A percentile compares a stretch with the other conserved stretches of the same genome.
Conservation (phyloP, 768 basidiomycete species). For the Boletus huronensis region DNA sequence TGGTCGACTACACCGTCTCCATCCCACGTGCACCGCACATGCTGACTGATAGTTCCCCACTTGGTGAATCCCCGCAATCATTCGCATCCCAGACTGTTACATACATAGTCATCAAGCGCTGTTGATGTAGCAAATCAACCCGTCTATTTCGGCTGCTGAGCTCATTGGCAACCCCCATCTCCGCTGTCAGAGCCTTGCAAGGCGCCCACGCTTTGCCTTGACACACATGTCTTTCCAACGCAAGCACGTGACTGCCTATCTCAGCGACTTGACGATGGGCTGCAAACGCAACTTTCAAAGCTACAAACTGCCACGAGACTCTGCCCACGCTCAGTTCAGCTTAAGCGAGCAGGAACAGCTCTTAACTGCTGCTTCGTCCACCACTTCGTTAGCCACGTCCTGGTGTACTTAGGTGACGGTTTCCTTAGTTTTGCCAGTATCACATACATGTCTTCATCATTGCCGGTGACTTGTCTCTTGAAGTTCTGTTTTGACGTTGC, state of each 20-base stretch:
- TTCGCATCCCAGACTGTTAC: neutral
- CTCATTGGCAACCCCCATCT: neutral
- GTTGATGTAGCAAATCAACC: neutral
- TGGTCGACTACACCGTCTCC: neutral
- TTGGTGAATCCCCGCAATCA: conserved; percentile 9
- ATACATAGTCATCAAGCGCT: neutral
- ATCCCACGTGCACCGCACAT: conserved; percentile 5
- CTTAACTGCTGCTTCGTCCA: neutral
- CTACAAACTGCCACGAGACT: too few species aligned
- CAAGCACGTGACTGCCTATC: neutral
- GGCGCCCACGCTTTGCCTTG: neutral
- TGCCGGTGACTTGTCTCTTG: neutral
- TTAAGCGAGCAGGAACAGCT: conserved; percentile 4
- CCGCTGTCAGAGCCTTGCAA: neutral
- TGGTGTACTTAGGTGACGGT: too few species aligned
- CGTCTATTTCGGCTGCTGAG: conserved; percentile 5
- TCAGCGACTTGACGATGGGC: neutral
- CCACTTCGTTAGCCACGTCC: neutral
- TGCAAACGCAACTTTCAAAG: neutral
- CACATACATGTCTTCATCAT: neutral
- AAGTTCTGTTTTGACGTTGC: neutral
- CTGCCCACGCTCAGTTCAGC: neutral
- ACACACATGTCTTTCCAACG: neutral
- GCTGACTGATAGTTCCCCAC: neutral
- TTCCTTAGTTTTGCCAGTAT: neutral